Evolutionary conservation across 2,329 filamentous ascomycete species (phyloP).

Genomic region (Trichoderma semiorbis): DNA sequence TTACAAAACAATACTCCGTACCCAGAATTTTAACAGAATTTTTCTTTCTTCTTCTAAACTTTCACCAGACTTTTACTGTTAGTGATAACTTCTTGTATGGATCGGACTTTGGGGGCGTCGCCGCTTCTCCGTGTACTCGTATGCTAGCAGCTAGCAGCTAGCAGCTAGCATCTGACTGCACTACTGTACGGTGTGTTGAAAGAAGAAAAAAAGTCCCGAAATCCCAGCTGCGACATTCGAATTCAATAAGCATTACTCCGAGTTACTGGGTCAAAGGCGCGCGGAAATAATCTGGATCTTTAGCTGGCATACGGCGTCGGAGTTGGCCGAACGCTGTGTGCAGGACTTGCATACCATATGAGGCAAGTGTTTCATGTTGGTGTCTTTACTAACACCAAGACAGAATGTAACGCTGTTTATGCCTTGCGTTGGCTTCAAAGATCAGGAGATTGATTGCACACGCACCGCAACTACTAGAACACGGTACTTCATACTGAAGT

Average conservation of each 20-base stretch:
- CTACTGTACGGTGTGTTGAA: background rate
- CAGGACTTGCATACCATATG: background rate
- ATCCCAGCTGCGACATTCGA: background rate
- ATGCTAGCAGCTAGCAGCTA: background rate
- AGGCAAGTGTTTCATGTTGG: background rate
- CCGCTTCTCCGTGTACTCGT: background rate
- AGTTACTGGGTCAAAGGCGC: background rate
- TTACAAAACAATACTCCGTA: background rate
- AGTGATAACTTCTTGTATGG: background rate
- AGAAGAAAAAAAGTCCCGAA: background rate
- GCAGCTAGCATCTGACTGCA: background rate
- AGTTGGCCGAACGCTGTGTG: background rate
- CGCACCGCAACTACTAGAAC: background rate
- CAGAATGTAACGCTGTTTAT: background rate
- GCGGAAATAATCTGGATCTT: background rate
- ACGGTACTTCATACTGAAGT: background rate
- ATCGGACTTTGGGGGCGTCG: background rate
- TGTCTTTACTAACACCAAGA: background rate
- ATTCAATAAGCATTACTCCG: background rate
- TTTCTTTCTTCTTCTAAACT: background rate
- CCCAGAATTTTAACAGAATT: background rate
- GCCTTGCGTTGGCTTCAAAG: background rate
- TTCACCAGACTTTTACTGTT: background rate
- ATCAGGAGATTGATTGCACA: background rate
- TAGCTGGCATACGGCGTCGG: background rate